A percentile compares a stretch with the other conserved stretches of the same genome.
These are phyloP conservation scores for Discostella stelligera DNA, from an alignment of 352 stramenopile genomes.

Conservation along the genomic window DNA sequence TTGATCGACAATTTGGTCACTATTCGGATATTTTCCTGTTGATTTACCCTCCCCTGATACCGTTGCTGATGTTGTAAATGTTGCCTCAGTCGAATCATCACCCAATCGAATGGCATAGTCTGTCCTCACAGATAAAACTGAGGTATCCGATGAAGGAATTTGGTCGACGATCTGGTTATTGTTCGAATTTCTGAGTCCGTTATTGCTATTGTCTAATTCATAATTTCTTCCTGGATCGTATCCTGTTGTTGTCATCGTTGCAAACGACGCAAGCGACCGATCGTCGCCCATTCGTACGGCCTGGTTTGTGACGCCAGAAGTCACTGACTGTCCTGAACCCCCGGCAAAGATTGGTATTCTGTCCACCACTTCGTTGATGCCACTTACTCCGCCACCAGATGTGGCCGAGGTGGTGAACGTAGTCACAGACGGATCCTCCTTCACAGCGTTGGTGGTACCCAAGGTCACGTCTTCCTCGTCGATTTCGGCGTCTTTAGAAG, in stretches of 20 bases:
- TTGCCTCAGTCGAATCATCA: constrained; percentile 30
- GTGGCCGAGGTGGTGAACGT: constrained; percentile 36
- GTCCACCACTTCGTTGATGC: constrained; percentile 45
- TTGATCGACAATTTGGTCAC: constrained; percentile 21
- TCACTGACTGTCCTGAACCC: constrained; percentile 26
- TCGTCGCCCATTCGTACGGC: constrained; percentile 39
- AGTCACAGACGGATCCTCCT: constrained; percentile 29
- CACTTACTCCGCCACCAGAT: constrained; percentile 20
- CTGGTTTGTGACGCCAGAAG: constrained; percentile 35
- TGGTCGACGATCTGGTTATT: constrained; percentile 17
- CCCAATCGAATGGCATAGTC: constrained; percentile 24
- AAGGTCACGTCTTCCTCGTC: constrained; percentile 19
- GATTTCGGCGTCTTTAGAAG: not conserved
- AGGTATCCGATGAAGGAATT: constrained; percentile 14
- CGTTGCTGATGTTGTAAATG: constrained; percentile 36
- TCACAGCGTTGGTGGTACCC: constrained; percentile 32
- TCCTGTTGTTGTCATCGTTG: constrained; percentile 41
- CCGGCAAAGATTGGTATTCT: constrained; percentile 43
- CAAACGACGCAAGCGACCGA: constrained; percentile 33
- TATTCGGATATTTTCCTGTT: constrained; percentile 3
- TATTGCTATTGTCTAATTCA: constrained; percentile 12
- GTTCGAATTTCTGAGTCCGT: constrained; percentile 3
- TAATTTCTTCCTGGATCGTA: constrained; percentile 19
- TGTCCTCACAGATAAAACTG: constrained; percentile 26
- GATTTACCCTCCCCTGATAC: not conserved